Conservation (phyloP, 2,329 filamentous ascomycete species). For the Fusarium oxysporum region DNA sequence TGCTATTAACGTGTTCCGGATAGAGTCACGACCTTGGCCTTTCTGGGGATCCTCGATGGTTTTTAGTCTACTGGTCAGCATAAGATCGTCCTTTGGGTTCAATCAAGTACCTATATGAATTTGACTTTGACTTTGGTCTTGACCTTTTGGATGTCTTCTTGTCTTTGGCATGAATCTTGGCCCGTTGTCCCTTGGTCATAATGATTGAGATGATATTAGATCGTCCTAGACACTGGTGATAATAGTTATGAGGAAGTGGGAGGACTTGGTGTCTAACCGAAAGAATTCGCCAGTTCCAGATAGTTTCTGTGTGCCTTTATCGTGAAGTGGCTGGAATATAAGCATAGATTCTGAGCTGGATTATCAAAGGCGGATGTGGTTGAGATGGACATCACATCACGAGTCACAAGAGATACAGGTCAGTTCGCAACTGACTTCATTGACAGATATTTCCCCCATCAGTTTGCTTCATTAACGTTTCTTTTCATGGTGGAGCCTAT, state of each 20-base stretch:
- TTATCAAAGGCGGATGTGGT: background rate
- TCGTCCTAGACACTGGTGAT: background rate
- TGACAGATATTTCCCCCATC: background rate
- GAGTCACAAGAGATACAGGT: background rate
- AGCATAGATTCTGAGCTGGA: background rate
- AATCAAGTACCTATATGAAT: background rate
- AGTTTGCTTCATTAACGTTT: too few relatives aligned
- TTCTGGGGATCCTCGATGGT: too few relatives aligned
- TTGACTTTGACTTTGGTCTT: background rate
- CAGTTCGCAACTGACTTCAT: background rate
- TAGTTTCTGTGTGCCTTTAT: background rate
- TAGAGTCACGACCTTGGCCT: background rate
- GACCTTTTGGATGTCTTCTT: background rate
- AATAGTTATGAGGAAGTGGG: too few relatives aligned
- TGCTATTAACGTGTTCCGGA: background rate
- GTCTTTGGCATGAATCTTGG: background rate
- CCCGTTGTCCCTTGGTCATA: background rate
- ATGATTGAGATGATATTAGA: background rate
- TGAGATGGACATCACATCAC: background rate
- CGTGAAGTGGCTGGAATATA: background rate
- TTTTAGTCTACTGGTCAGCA: background rate
- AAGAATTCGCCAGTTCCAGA: background rate
- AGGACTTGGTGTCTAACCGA: background rate
- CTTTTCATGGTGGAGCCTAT: background rate
- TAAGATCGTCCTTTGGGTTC: background rate